phyloP scores from a whole-genome alignment of 306 rosid species.

The Pueraria montana region DNA sequence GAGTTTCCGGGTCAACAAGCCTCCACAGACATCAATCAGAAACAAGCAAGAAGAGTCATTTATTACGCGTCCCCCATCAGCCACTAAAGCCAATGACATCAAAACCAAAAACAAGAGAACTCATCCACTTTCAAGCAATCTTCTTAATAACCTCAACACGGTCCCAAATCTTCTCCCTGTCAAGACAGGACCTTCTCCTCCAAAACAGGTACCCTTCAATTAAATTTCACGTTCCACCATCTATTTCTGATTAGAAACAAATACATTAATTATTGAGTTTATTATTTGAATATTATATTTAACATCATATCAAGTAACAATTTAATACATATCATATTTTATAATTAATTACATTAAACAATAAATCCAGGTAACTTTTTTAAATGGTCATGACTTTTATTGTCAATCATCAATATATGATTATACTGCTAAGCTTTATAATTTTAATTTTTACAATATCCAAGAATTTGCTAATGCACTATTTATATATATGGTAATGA shows the following conservation, averaged over 20 bases:
- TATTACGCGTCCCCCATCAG: slow-evolving; percentile 64
- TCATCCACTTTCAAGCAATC: slow-evolving; percentile 64
- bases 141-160: slow-evolving; percentile 52
- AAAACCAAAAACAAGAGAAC: slow-evolving; percentile 69
- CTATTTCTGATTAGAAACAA: neutral
- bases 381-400: neutral
- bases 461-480: neutral
- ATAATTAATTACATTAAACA: neutral
- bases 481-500: too few species aligned
- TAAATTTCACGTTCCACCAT: neutral
- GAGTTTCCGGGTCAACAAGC: slow-evolving; percentile 57
- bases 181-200: slow-evolving; percentile 54
- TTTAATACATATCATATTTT: neutral
- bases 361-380: neutral
- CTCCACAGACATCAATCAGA: slow-evolving; percentile 58
- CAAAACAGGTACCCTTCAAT: slow-evolving; percentile 51
- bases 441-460: neutral
- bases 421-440: neutral
- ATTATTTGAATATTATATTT: neutral
- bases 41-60: slow-evolving; percentile 79
- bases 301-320: neutral
- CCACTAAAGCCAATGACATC: slow-evolving; percentile 58
- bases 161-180: slow-evolving; percentile 67
- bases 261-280: neutral
- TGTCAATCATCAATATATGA: neutral